Base-by-base conservation (phyloP, 2,329 filamentous ascomycete species). In the Ophiostoma himal-ulmi region DNA sequence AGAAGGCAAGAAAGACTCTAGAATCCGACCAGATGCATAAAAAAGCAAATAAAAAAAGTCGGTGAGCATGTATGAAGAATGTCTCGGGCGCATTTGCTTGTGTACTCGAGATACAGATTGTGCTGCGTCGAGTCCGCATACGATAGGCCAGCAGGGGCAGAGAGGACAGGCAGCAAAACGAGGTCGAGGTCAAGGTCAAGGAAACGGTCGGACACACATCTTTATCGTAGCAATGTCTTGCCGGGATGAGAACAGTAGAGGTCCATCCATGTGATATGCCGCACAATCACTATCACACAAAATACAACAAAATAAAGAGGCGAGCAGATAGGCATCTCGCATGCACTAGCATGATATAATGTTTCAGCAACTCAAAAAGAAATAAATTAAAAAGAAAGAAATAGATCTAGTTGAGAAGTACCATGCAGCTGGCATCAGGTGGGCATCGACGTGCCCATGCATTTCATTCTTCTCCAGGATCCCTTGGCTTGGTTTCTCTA, bases 361-460 rank as follows among this genome's bases (percentile, higher is more conserved):
- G 30, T 30, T 30, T 30, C 30, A 30, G 30, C 30, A 30, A 3
- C 4, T 4, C 30, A 30, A 30, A 3, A 30, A 30, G 30, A 3
- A 30, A 30, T 30, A 10, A 39, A 39, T 13, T 0, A 30, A 17
- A 20, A 26, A 57, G 5, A 54, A 10, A 5, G 1, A 37, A 36
- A 20, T 17, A 3, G 37, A 36, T 30, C 30, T 3, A 64, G 13
- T 20, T 17, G 36, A 14, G 20, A 62, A 62, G 57, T 17, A n/a
- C 57, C 52, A 30, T 57, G 52, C 52, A 11, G 57, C 57, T 64
- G 57, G 57, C 52, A 26, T 57, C 52, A 22, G 26, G 54, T 34
- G 54, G 54, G 22, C 60, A 37, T 64, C 34, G 34, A 64, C 34
- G 60, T 64, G 60, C 22, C 60, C 57, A 62, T 62, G 11, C 57